Base-by-base conservation (phyloP, 495 filamentous ascomycete genomes). In the Zalerion maritima region DNA sequence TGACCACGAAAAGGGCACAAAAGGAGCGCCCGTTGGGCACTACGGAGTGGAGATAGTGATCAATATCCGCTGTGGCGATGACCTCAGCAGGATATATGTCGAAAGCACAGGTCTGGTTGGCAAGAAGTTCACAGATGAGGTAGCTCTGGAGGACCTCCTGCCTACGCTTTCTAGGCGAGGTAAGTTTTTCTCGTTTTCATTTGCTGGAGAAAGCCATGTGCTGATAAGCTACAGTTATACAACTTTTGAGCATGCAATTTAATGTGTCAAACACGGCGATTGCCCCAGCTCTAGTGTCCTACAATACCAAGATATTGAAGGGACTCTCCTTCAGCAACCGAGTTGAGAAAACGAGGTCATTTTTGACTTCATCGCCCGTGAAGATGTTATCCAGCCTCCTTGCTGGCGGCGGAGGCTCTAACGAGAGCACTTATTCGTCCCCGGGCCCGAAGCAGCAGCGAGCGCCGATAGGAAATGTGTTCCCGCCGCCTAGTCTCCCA, bases 371-470 rank as follows among this genome's bases (percentile, higher is more conserved):
- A 7, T 94, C 85, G 6, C 87, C 89, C 0, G 81, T 87, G 20
- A 97, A 96, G 50, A 54, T 94, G 43, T 64, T 97, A 15, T 89
- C 85, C 0, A 89, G 69, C 40, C 67, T 97, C 28, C 59, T 94
- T 18, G 70, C 71, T 26, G 67, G 69, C 12, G 66, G 55, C 40
- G 47, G 35, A 26, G 23, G 41, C 9, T 46, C 52, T 0, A 37
- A 47, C 1, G 23, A 36, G 21, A 42, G 28, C 13, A 35, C 27
- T 21, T 35, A 31, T 15, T 22, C 39, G 13, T 27, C 40, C 14
- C 41, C 27, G n/a, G 34, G 35, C 5, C 35, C 49, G n/a, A 61
- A 57, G 29, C 47, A 45, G 40, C 60, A 45, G 18, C 46, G 55
- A 19, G 50, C 48, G 10, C 52, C 50, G 21, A 39, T 54, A 9